These are phyloP conservation scores for Clavispora santaluciae DNA, from an alignment of 805 yeast genomes.

Conservation along the genomic window DNA sequence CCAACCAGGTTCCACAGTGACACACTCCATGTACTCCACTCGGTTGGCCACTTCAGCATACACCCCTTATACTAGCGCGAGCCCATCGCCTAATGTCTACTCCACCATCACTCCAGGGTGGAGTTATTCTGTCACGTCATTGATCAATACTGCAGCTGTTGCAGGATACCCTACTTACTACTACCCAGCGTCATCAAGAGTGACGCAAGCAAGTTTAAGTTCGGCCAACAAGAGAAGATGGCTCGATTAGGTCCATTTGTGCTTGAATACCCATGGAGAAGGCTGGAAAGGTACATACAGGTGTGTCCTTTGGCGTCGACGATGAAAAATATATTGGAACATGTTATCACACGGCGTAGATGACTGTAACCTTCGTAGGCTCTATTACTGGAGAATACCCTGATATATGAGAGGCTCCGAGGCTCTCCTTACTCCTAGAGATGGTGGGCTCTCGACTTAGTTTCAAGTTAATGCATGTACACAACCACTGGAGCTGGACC, in stretches of 20 bases:
- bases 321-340: no score
- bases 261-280: neutral
- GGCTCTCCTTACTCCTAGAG: no score
- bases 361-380: no score
- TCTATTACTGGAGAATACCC: no score
- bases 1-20: conserved; percentile 73
- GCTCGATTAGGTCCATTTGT: conserved; percentile 26
- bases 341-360: no score
- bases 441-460: no score
- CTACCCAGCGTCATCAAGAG: conserved; percentile 57
- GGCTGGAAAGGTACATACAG: neutral
- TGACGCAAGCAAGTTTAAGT: conserved; percentile 35
- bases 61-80: conserved; percentile 45
- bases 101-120: conserved; percentile 86
- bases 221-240: conserved; percentile 35
- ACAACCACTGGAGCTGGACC: no score
- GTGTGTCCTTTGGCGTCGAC: neutral
- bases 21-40: conserved; percentile 62
- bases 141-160: conserved; percentile 63
- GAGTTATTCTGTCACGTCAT: conserved; percentile 62
- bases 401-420: no score
- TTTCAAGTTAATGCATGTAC: no score
- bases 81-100: conserved; percentile 37
- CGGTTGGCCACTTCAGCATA: conserved; percentile 65
- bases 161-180: conserved; percentile 64